These are phyloP conservation scores for Curvularia eragrostidis DNA, from an alignment of 2,329 filamentous ascomycete genomes.

Conservation along the genomic window DNA sequence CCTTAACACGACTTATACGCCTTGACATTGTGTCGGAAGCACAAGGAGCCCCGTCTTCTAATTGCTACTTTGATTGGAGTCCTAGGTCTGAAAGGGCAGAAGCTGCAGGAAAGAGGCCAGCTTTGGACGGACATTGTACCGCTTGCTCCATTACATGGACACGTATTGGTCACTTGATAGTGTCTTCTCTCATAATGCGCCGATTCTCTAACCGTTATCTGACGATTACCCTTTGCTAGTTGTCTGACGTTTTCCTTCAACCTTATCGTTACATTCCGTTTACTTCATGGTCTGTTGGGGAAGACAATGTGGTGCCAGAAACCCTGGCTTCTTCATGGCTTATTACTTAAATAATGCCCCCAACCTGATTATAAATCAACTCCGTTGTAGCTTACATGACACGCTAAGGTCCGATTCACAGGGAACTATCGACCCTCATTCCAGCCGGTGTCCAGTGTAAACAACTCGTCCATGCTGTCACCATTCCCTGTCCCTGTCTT, in stretches of 20 bases:
- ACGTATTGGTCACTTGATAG: not conserved
- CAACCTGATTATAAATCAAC: not conserved
- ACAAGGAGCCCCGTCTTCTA: not conserved
- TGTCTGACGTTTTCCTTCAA: not conserved
- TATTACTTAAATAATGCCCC: not conserved
- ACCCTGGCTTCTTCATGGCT: no score
- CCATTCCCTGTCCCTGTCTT: constrained; percentile 7
- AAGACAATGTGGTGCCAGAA: no score
- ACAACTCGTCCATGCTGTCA: constrained; percentile 25
- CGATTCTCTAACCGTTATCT: not conserved
- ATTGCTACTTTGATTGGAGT: no score
- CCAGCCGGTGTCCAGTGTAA: constrained; percentile 11
- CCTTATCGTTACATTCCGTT: not conserved
- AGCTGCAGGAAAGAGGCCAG: not conserved
- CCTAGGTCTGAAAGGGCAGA: no score
- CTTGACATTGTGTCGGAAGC: not conserved
- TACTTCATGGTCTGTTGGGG: not conserved
- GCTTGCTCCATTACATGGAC: not conserved
- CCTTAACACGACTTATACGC: no score
- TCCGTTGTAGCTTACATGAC: not conserved
- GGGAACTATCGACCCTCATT: constrained; percentile 10
- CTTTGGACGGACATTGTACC: not conserved
- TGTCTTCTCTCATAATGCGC: not conserved
- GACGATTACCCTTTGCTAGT: not conserved
- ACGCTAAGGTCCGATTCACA: not conserved